Percentiles rank a stretch among this genome's conserved stretches.
These are phyloP conservation scores for Tilletiaria anomala DNA, from an alignment of 1,284 basidiomycete species.

Conservation along the genomic window DNA sequence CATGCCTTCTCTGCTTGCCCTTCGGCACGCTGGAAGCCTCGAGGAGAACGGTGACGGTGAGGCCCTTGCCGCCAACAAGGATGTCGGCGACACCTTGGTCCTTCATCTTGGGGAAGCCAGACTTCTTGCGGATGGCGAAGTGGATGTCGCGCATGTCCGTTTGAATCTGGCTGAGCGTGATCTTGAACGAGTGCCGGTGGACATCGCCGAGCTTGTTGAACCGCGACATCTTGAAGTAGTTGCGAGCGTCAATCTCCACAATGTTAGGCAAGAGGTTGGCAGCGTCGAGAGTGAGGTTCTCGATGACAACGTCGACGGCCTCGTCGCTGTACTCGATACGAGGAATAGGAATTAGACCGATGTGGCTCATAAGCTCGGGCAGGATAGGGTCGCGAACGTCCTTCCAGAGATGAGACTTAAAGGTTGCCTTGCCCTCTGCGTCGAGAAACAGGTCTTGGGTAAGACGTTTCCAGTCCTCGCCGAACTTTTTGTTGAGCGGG, in stretches of 20 bases:
- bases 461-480: conserved; percentile 65
- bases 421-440: conserved; percentile 47
- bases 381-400: conserved; percentile 69
- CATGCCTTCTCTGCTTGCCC: conserved; percentile 40
- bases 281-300: conserved; percentile 78
- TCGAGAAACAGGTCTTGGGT: conserved; percentile 64
- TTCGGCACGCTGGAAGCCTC: conserved; percentile 48
- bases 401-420: conserved; percentile 72
- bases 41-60: conserved; percentile 46
- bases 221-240: conserved; percentile 57
- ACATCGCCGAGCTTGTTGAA: conserved; percentile 20
- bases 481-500: conserved; percentile 63
- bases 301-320: conserved; percentile 56
- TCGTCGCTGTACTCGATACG: conserved; percentile 34
- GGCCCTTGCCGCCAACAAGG: conserved; percentile 62
- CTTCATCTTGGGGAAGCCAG: conserved; percentile 60
- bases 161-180: conserved; percentile 59
- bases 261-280: conserved; percentile 51
- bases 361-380: conserved; percentile 56
- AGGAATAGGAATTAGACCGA: conserved; percentile 64
- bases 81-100: conserved; percentile 90
- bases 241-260: conserved; percentile 64
- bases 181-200: conserved; percentile 29
- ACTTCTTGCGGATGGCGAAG: conserved; percentile 50
- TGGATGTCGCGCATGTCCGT: conserved; percentile 84